Evolutionary conservation across 192 early-diverging fungal species (phyloP).

Genomic region (Coemansia sp.): DNA sequence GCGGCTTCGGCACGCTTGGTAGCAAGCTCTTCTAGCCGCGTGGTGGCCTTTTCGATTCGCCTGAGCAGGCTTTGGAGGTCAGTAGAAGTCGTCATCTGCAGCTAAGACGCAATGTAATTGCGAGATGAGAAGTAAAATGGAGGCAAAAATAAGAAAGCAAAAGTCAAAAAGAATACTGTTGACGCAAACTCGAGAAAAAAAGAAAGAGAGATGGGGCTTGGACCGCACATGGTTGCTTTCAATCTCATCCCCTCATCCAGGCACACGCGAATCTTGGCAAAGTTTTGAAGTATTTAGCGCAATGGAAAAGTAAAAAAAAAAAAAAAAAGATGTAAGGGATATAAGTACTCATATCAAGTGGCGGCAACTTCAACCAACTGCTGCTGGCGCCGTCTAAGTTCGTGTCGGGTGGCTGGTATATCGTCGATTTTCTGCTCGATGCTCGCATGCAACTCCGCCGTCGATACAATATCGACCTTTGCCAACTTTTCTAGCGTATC

Average conservation of each 20-base stretch:
- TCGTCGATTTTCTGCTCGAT: neutral
- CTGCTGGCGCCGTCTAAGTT: slow-evolving; percentile 34
- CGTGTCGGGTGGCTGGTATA: neutral
- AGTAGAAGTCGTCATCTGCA: slow-evolving; percentile 44
- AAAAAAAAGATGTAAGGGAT: neutral
- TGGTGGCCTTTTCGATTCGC: slow-evolving; percentile 90
- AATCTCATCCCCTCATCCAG: too few species aligned
- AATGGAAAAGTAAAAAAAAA: neutral
- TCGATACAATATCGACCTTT: slow-evolving; percentile 14
- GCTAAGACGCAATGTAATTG: neutral
- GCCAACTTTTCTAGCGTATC: neutral
- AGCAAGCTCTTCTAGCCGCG: slow-evolving; percentile 86
- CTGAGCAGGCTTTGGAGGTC: slow-evolving; percentile 71
- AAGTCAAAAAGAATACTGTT: neutral
- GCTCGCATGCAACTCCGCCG: slow-evolving; percentile 12
- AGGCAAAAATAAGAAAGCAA: slow-evolving; percentile 4
- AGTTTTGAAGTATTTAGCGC: neutral
- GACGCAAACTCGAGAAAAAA: neutral
- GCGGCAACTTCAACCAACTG: slow-evolving; percentile 40
- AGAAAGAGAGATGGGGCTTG: too few species aligned
- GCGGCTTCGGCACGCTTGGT: slow-evolving; percentile 55
- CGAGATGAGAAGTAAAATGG: slow-evolving; percentile 10
- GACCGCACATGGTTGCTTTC: too few species aligned
- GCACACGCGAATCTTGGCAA: neutral
- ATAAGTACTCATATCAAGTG: neutral